Conservation (phyloP, 2,329 filamentous ascomycete genomes). For the Epichloe elymi region DNA sequence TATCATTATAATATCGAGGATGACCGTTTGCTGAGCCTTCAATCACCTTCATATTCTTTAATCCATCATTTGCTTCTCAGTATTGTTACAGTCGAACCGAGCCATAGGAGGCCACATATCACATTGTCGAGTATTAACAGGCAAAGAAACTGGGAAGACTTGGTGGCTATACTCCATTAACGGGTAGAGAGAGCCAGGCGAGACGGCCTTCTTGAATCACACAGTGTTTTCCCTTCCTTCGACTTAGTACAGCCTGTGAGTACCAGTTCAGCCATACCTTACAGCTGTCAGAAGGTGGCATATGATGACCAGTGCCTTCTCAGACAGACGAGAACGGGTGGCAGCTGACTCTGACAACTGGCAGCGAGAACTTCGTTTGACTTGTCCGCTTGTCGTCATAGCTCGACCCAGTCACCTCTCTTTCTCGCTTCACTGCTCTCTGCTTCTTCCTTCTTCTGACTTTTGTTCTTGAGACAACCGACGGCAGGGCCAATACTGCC, state of each 20-base stretch:
- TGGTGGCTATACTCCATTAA: background rate
- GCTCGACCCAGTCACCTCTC: background rate
- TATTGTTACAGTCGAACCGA: background rate
- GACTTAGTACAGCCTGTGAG: background rate
- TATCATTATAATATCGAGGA: background rate
- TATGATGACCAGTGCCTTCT: background rate
- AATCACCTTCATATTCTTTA: background rate
- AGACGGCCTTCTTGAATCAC: background rate
- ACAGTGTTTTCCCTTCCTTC: background rate
- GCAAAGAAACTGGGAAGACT: background rate
- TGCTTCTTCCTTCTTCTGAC: constrained; percentile 7
- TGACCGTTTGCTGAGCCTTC: background rate
- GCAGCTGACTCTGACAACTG: constrained; percentile 5
- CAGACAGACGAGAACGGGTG: background rate
- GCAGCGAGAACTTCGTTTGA: constrained; percentile 1
- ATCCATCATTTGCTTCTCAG: background rate
- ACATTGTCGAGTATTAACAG: background rate
- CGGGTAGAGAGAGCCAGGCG: background rate
- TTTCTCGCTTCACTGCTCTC: constrained; percentile 3
- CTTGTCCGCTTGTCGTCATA: constrained; percentile 3
- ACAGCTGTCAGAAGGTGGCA: constrained; percentile 1
- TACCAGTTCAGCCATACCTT: background rate
- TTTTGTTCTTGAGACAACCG: background rate
- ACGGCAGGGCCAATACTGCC: constrained; percentile 4
- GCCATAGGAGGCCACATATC: background rate